Percentiles rank a stretch among this genome's conserved stretches.
These are phyloP conservation scores for Gossypium australe DNA, from an alignment of 345 rosid genomes.

Conservation along the genomic window DNA sequence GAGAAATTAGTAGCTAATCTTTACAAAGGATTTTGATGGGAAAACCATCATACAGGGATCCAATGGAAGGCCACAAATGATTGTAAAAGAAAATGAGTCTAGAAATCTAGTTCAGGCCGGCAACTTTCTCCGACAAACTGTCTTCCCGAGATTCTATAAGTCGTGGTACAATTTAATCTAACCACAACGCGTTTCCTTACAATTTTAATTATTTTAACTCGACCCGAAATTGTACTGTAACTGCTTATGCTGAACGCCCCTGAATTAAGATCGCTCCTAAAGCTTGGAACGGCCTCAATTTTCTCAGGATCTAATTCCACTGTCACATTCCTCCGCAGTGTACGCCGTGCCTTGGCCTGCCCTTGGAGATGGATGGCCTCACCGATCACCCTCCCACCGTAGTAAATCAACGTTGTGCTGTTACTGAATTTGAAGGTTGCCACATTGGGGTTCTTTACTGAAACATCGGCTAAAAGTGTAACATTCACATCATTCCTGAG, in stretches of 20 bases:
- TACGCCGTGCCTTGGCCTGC: not conserved
- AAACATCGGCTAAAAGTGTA: conserved; percentile 33
- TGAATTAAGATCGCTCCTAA: not conserved
- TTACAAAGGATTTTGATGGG: too few species aligned
- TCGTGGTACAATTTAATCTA: conserved; percentile 1
- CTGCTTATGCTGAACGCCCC: conserved; percentile 4
- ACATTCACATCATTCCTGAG: conserved; percentile 23
- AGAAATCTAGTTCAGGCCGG: conserved; percentile 4
- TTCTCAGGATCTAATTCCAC: not conserved
- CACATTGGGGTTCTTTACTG: conserved; percentile 48
- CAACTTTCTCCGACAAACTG: not conserved
- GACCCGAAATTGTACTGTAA: not conserved
- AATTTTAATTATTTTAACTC: not conserved
- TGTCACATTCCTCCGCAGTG: conserved; percentile 6
- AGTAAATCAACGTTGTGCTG: not conserved
- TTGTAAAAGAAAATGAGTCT: not conserved
- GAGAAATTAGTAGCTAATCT: too few species aligned
- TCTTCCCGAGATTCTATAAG: not conserved
- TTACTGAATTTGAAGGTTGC: conserved; percentile 14
- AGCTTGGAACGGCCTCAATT: not conserved
- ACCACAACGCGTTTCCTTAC: not conserved
- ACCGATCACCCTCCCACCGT: not conserved
- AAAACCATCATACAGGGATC: too few species aligned
- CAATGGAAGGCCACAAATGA: too few species aligned
- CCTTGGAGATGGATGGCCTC: not conserved